Evolutionary conservation across 2,329 filamentous ascomycete species (phyloP).

Genomic region (Pestalotiopsis fici): DNA sequence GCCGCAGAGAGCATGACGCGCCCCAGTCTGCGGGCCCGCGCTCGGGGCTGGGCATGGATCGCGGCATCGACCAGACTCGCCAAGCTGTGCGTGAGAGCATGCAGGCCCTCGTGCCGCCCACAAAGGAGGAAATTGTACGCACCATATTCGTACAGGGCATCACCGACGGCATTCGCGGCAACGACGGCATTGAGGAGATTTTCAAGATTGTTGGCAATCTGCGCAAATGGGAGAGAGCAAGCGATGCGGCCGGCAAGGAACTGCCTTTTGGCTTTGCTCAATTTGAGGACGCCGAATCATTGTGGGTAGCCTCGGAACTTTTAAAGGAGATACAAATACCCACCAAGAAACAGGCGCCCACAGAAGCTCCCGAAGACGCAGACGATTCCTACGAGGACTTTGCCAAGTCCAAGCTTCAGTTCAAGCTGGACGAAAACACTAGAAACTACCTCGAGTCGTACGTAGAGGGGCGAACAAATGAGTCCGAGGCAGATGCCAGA

Average conservation of each 20-base stretch:
- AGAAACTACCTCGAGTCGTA: conserved; percentile 84
- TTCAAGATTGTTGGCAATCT: conserved; percentile 76
- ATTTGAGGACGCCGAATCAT: conserved; percentile 87
- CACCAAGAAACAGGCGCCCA: conserved; percentile 68
- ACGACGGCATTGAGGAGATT: conserved; percentile 78
- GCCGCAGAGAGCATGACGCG: conserved; percentile 48
- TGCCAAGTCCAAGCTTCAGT: conserved; percentile 70
- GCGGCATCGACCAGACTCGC: conserved; percentile 66
- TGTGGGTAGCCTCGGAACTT: conserved; percentile 82
- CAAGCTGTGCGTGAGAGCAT: conserved; percentile 67
- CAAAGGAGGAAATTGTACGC: conserved; percentile 84
- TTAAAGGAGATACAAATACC: conserved; percentile 83
- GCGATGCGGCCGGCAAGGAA: conserved; percentile 66
- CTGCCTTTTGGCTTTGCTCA: conserved; percentile 94
- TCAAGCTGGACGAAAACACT: conserved; percentile 81
- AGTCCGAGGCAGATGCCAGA: conserved; percentile 64
- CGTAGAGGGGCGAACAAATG: conserved; percentile 66
- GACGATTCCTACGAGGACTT: conserved; percentile 53
- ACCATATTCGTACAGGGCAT: conserved; percentile 91
- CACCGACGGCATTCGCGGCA: conserved; percentile 74
- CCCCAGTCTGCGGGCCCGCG: conserved; percentile 39
- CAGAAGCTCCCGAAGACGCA: conserved; percentile 39
- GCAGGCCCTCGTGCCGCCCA: conserved; percentile 77
- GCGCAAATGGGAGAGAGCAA: conserved; percentile 81
- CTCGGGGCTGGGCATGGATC: conserved; percentile 60